phyloP scores from a whole-genome alignment of 2,329 filamentous ascomycete species.

The Diatrype stigma region DNA sequence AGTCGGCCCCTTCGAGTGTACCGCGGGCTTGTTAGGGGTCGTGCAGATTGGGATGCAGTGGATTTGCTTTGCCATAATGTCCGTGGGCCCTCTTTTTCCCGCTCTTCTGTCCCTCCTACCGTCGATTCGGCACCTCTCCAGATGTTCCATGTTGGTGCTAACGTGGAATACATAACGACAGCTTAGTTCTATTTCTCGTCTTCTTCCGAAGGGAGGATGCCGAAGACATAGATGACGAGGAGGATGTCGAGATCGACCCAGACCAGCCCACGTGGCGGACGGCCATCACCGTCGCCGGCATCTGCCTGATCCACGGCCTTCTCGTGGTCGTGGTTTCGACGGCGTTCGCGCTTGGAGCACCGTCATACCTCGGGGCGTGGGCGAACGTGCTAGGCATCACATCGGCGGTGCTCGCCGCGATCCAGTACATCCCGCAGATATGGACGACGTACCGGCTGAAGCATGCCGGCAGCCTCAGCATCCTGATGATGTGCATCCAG shows the following conservation, averaged over 20 bases:
- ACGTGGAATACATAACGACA: conserved; percentile 34
- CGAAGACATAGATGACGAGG: conserved; percentile 45
- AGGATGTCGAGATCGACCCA: conserved; percentile 35
- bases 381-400: conserved; percentile 81
- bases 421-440: conserved; percentile 96
- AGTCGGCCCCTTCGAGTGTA: conserved; percentile 76
- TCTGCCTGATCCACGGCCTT: conserved; percentile 75
- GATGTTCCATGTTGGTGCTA: conserved; percentile 16
- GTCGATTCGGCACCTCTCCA: background rate
- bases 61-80: conserved; percentile 91
- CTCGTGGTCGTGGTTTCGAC: conserved; percentile 64
- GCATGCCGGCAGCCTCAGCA: conserved; percentile 84
- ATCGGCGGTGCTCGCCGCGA: conserved; percentile 70
- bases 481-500: conserved; percentile 98
- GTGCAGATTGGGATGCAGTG: conserved; percentile 89
- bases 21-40: conserved; percentile 81
- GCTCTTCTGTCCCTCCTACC: background rate
- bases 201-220: conserved; percentile 73
- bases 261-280: conserved; percentile 69
- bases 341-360: conserved; percentile 60
- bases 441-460: conserved; percentile 83
- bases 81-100: conserved; percentile 31
- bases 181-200: conserved; percentile 86
- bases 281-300: conserved; percentile 67
- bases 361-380: conserved; percentile 66